Base-by-base conservation (phyloP, 179 eudicot genomes). In the Heliamphora pulchella region DNA sequence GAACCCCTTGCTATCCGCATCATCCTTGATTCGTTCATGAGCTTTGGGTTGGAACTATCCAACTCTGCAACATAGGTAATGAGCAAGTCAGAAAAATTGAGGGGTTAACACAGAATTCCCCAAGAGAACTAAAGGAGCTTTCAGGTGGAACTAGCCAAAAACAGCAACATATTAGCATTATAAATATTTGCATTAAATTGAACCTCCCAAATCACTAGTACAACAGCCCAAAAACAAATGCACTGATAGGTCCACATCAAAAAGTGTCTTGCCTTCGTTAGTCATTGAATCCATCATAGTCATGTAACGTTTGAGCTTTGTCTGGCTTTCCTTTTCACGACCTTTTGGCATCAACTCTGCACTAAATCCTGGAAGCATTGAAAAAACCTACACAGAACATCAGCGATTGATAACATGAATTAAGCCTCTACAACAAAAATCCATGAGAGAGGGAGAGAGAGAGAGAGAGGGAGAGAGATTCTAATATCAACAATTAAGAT, bases 281-380 rank as follows among this genome's bases (percentile, higher is more conserved):
- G 99, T 94, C 99, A 96, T 96, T 54, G 99, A 96, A 82, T 96
- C 98, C 99, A 96, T 96, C 90, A 96, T 96, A 15, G 98, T 92
- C 98, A 96, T 92, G 82, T 91, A 96, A 39, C 98, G 91, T 86
- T 96, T 94, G 68, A 94, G 84, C 88, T 92, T 94, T 51, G 97
- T 91, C 78, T 92, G 99, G 83, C 99, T 94, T 90, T 96, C 97
- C 82, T 96, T 91, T 84, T 91, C 99, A 74, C 83, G 94, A 53
- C 97, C 99, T 88, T 94, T 84, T 64, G 98, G 96, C 98, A 94
- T 91, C 64, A 96, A 82, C 90, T 96, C 97, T 71, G 89, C 57
- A 79, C 97, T 90, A 80, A 90, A 90, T 80, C 97, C 97, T 68
- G 99, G 98, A 81, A 94, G 90, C 97, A 91, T 91, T 18, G 92